Conservation (phyloP, 2,329 filamentous ascomycete genomes). For the Nothomitra cinnamomea region DNA sequence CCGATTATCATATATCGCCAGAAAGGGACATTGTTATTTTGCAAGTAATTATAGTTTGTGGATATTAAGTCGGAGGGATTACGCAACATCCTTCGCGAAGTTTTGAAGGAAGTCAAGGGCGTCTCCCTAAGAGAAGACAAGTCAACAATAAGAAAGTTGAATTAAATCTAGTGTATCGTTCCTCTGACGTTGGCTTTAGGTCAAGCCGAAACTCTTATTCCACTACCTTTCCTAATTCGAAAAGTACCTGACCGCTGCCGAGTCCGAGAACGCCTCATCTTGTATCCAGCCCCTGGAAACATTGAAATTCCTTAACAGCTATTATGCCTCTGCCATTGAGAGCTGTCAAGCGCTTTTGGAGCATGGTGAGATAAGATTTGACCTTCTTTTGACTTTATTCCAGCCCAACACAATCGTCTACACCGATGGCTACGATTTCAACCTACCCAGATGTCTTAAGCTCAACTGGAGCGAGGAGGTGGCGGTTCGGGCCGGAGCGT, state of each 20-base stretch:
- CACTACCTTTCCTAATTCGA: not conserved
- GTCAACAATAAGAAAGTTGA: not conserved
- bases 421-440: slow-evolving; percentile 11
- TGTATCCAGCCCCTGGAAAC: too few species aligned
- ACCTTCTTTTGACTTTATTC: not conserved
- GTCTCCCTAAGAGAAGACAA: not conserved
- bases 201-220: too few species aligned
- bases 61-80: not conserved
- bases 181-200: too few species aligned
- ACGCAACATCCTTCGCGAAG: not conserved
- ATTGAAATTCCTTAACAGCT: too few species aligned
- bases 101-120: not conserved
- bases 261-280: not conserved
- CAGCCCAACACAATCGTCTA: slow-evolving; percentile 45
- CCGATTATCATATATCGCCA: too few species aligned
- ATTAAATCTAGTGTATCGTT: not conserved
- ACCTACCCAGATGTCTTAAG: not conserved
- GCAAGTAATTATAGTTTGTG: too few species aligned
- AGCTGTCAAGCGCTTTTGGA: not conserved
- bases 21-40: too few species aligned
- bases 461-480: not conserved
- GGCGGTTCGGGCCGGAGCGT: not conserved
- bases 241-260: not conserved
- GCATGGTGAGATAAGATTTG: not conserved
- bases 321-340: too few species aligned